Percentiles rank a stretch among this genome's conserved stretches.
phyloP scores from a whole-genome alignment of 768 basidiomycete genomes.

The Dentipellis sp. region DNA sequence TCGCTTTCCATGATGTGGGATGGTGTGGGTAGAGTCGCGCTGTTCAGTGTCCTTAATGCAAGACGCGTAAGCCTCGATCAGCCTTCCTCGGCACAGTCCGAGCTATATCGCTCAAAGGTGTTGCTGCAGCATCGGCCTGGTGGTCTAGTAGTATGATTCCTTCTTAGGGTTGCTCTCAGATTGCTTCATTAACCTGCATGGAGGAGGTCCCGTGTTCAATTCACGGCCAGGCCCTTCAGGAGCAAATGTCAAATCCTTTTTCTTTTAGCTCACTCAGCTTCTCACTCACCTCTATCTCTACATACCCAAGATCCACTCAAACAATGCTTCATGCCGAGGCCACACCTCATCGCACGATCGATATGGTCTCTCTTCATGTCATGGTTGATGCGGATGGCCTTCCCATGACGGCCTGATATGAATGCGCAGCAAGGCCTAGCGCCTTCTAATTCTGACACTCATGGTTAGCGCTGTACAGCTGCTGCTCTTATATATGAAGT shows the following conservation, averaged over 20 bases:
- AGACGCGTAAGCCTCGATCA: constrained; percentile 18
- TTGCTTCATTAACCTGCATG: constrained; percentile 36
- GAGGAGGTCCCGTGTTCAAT: constrained; percentile 77
- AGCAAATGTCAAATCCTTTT: neutral
- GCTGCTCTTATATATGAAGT: neutral
- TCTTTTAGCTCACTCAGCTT: neutral
- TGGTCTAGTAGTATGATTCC: constrained; percentile 51
- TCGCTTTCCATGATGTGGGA: constrained; percentile 17
- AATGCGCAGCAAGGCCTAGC: neutral
- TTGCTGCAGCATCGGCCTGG: constrained; percentile 22
- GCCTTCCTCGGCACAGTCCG: neutral
- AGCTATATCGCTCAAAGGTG: neutral
- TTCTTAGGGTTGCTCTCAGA: constrained; percentile 32
- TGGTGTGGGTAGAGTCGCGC: neutral
- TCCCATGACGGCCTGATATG: neutral
- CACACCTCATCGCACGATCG: neutral
- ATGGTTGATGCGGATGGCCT: neutral
- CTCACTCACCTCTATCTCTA: neutral
- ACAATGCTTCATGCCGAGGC: neutral
- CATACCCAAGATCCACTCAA: neutral
- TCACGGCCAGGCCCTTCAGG: constrained; percentile 60
- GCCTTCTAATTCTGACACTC: neutral
- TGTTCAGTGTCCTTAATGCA: constrained; percentile 1
- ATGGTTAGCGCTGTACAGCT: neutral
- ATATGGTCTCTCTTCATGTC: neutral